phyloP scores from a whole-genome alignment of 2,329 filamentous ascomycete genomes.

The Penicillium sp. region DNA sequence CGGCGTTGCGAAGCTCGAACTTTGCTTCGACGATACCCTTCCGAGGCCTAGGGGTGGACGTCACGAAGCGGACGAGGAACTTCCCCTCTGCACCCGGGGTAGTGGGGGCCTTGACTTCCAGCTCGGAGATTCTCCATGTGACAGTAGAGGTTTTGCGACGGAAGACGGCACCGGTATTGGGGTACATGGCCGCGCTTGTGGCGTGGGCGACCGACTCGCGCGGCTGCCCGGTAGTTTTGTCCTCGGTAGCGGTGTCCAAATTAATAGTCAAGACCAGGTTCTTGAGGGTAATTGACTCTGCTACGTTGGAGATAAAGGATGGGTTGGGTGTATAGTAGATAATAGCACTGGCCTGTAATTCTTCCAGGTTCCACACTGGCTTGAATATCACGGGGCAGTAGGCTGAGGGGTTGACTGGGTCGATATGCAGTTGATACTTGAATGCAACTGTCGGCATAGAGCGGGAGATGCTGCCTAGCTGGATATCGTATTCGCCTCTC shows the following conservation, averaged over 20 bases:
- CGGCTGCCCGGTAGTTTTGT: conserved; percentile 47
- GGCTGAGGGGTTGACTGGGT: conserved; percentile 53
- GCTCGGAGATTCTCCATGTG: conserved; percentile 47
- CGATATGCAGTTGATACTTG: conserved; percentile 83
- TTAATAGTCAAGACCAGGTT: conserved; percentile 71
- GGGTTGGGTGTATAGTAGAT: conserved; percentile 84
- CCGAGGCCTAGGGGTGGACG: conserved; percentile 67
- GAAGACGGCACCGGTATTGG: conserved; percentile 45
- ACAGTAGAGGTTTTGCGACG: conserved; percentile 47
- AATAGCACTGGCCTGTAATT: conserved; percentile 81
- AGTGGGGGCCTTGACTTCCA: conserved; percentile 50
- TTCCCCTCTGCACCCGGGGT: conserved; percentile 57
- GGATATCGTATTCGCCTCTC: conserved; percentile 76
- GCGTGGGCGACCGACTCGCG: conserved; percentile 41
- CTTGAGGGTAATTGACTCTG: conserved; percentile 58
- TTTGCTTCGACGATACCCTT: conserved; percentile 77
- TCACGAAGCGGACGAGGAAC: conserved; percentile 78
- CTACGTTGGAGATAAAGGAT: conserved; percentile 51
- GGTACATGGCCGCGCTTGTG: conserved; percentile 46
- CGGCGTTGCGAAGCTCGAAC: conserved; percentile 66
- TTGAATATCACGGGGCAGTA: conserved; percentile 72
- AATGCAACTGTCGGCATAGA: conserved; percentile 71
- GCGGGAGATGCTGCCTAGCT: conserved; percentile 67
- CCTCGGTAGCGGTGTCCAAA: conserved; percentile 41
- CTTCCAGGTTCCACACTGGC: conserved; percentile 78